Evolutionary conservation across 352 stramenopile genomes (phyloP).

Genomic region (Phytopythium aichiense): DNA sequence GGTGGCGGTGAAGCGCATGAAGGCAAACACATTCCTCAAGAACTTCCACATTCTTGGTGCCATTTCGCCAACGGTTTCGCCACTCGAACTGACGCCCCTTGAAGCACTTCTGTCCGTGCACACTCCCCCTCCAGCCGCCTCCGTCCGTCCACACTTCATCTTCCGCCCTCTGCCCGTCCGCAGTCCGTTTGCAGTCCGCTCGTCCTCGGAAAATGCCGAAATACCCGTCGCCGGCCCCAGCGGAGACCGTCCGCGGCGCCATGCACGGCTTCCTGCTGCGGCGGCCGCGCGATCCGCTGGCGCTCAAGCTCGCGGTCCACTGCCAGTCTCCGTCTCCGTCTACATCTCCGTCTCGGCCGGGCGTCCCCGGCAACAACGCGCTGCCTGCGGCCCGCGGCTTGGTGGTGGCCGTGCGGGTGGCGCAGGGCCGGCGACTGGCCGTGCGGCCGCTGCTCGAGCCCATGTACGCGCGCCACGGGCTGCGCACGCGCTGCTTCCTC

Average conservation of each 20-base stretch:
- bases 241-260: constrained; percentile 1
- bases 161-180: background rate
- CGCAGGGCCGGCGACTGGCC: constrained; percentile 39
- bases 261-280: constrained; percentile 4
- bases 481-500: constrained; percentile 40
- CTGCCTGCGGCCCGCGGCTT: background rate
- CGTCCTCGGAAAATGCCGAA: background rate
- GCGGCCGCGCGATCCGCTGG: background rate
- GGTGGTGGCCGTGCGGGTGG: constrained; percentile 49
- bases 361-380: background rate
- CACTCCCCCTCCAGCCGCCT: no score
- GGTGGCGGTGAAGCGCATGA: no score
- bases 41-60: no score
- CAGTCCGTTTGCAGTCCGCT: no score
- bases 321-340: background rate
- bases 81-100: no score
- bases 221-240: background rate
- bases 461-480: constrained; percentile 43
- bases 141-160: no score
- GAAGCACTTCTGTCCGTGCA: no score
- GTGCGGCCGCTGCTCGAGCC: constrained; percentile 34
- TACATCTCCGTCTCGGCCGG: no score
- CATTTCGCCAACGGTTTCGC: no score
- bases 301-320: background rate
- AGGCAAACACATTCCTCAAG: no score